Conservation (phyloP, 352 stramenopile genomes). For the Lagenidium giganteum region DNA sequence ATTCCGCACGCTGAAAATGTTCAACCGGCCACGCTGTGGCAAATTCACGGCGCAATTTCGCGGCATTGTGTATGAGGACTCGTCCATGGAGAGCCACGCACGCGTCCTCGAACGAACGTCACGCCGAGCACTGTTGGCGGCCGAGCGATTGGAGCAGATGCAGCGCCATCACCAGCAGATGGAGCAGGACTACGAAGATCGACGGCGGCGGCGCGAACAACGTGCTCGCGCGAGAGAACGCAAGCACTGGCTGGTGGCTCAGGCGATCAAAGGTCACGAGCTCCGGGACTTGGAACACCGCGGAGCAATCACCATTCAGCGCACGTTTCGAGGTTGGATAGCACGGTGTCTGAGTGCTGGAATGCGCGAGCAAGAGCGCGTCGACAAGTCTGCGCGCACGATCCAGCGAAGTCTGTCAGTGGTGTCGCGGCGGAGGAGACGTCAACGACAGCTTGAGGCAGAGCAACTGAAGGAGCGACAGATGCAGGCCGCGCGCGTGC, state of each 20-base stretch:
- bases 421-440: constrained; percentile 19
- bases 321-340: constrained; percentile 27
- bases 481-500: constrained; percentile 29
- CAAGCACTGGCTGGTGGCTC: constrained; percentile 39
- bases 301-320: constrained; percentile 39
- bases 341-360: constrained; percentile 12
- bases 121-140: constrained; percentile 29
- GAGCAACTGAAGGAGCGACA: constrained; percentile 20
- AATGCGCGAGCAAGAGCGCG: constrained; percentile 3
- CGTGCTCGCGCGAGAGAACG: constrained; percentile 37
- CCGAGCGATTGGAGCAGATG: constrained; percentile 45
- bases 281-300: constrained; percentile 29
- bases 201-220: constrained; percentile 28
- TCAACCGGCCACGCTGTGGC: constrained; percentile 45
- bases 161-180: constrained; percentile 37
- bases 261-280: constrained; percentile 38
- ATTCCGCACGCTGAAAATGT: constrained; percentile 51
- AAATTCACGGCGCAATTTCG: constrained; percentile 72
- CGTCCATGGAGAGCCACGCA: constrained; percentile 66
- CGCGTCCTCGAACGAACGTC: constrained; percentile 55
- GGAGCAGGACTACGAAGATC: constrained; percentile 28
- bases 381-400: constrained; percentile 23
- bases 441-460: constrained; percentile 16
- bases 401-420: constrained; percentile 30
- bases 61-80: constrained; percentile 53